phyloP scores from a whole-genome alignment of 2,329 filamentous ascomycete species.

The Colletotrichum scovillei region DNA sequence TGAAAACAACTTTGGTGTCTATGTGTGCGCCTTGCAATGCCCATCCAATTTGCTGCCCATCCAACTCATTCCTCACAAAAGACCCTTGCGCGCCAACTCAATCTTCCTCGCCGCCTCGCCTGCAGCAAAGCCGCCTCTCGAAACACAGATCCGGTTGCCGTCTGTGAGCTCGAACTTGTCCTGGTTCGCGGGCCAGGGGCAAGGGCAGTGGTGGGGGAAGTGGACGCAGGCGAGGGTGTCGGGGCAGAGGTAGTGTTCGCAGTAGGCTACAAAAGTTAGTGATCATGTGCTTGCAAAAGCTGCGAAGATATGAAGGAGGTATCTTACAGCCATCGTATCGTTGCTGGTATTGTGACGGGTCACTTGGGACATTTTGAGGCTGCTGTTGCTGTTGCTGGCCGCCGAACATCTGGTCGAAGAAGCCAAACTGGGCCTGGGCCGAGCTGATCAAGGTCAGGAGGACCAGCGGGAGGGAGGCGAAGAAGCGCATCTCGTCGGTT shows the following conservation, averaged over 20 bases:
- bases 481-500: conserved; percentile 46
- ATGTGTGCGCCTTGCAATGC: conserved; percentile 14
- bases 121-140: conserved; percentile 78
- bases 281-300: background rate
- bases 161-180: conserved; percentile 83
- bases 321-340: conserved; percentile 74
- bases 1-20: background rate
- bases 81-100: conserved; percentile 81
- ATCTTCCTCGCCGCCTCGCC: conserved; percentile 81
- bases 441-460: conserved; percentile 70
- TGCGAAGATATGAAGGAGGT: background rate
- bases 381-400: conserved; percentile 64
- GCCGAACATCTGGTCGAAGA: conserved; percentile 98
- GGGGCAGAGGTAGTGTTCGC: conserved; percentile 93
- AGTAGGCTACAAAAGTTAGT: conserved; percentile 69
- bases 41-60: background rate
- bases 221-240: conserved; percentile 95
- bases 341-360: conserved; percentile 82
- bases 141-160: conserved; percentile 78
- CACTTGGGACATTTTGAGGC: conserved; percentile 80
- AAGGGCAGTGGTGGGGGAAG: conserved; percentile 97
- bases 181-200: conserved; percentile 80
- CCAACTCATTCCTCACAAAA: conserved; percentile 62
- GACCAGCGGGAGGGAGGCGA: conserved; percentile 47
- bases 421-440: conserved; percentile 86